phyloP scores from a whole-genome alignment of 106 monocot genomes.

The Posidonia australis region DNA sequence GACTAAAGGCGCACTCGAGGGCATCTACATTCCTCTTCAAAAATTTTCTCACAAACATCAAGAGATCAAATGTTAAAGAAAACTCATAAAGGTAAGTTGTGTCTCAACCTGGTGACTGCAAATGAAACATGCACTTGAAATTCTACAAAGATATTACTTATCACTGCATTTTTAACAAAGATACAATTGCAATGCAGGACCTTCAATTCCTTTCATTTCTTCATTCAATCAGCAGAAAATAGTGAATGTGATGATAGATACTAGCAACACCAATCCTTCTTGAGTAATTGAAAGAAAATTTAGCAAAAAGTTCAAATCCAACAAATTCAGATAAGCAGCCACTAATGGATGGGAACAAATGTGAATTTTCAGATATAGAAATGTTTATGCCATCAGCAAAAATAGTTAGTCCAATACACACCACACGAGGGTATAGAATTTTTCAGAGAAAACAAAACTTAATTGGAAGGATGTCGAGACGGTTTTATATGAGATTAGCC shows the following conservation, averaged over 20 bases:
- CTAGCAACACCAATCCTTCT: not conserved
- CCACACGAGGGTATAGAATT: no score
- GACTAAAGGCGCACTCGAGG: constrained; percentile 26
- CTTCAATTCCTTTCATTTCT: constrained; percentile 64
- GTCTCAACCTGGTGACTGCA: not conserved
- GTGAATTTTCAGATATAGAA: no score
- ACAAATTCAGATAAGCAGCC: no score
- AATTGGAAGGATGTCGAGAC: no score
- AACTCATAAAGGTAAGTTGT: not conserved
- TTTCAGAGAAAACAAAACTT: no score
- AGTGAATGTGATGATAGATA: not conserved
- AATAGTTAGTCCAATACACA: no score
- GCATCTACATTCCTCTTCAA: constrained; percentile 47
- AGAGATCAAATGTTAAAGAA: constrained; percentile 3
- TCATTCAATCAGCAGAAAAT: constrained; percentile 45
- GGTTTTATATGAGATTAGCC: no score
- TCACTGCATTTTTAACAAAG: not conserved
- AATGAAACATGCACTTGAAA: not conserved
- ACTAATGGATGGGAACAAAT: no score
- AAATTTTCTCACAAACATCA: constrained; percentile 27
- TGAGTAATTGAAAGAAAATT: not conserved
- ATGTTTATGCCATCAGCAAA: no score
- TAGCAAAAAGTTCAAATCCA: not conserved
- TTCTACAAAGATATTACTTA: not conserved
- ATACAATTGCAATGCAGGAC: constrained; percentile 58